Evolutionary conservation across 2,329 filamentous ascomycete species (phyloP).

Genomic region (Paracoccidioides brasiliensis): DNA sequence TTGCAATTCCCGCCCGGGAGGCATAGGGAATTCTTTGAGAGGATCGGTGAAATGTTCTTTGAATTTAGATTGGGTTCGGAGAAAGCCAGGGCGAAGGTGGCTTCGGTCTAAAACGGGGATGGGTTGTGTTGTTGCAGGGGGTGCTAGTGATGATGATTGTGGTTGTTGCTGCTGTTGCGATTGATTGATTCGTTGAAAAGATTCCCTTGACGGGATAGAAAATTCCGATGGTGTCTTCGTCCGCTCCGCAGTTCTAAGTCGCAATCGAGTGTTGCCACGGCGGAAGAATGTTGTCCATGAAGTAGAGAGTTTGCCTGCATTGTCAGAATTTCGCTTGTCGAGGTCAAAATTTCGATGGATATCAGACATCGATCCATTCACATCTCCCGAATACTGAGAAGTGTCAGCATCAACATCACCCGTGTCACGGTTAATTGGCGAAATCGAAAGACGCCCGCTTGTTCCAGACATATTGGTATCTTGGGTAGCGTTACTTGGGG

Average conservation of each 20-base stretch:
- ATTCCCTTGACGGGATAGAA: constrained; percentile 81
- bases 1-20: constrained; percentile 66
- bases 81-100: constrained; percentile 42
- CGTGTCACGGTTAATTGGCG: not conserved
- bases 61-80: constrained; percentile 80
- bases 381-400: constrained; percentile 34
- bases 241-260: constrained; percentile 39
- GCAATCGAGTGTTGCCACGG: constrained; percentile 45
- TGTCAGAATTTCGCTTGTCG: constrained; percentile 43
- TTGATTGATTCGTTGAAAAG: constrained; percentile 50
- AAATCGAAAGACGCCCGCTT: not conserved
- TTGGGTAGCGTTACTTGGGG: not conserved
- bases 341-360: constrained; percentile 40
- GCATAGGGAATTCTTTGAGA: constrained; percentile 69
- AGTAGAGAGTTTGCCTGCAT: constrained; percentile 32
- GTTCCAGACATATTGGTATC: constrained; percentile 1
- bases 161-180: constrained; percentile 22
- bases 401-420: constrained; percentile 34
- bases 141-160: too few species aligned
- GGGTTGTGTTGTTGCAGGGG: constrained; percentile 26
- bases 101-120: constrained; percentile 26
- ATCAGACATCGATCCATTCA: constrained; percentile 40
- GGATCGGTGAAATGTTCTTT: constrained; percentile 91
- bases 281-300: constrained; percentile 65
- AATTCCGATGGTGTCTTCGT: constrained; percentile 56